A percentile compares a stretch with the other conserved stretches of the same genome.
Conservation (phyloP, 2,329 filamentous ascomycete species). For the Neonectria coccinea region DNA sequence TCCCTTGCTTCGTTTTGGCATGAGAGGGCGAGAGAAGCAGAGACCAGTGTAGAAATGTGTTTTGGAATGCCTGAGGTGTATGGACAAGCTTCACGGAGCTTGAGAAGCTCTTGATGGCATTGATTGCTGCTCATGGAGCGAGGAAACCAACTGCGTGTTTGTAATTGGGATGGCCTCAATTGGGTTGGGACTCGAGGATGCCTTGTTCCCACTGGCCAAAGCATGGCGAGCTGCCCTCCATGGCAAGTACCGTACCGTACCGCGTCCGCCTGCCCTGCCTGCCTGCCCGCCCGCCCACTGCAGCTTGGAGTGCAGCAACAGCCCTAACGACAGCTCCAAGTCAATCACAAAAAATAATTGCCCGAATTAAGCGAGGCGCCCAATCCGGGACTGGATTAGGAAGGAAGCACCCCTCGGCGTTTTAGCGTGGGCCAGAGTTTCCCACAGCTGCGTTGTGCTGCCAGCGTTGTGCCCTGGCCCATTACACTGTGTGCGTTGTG, state of each 20-base stretch:
- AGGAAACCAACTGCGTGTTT: not conserved
- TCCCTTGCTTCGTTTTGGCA: not conserved
- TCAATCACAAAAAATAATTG: conserved; percentile 37
- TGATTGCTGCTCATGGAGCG: not conserved
- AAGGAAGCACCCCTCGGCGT: conserved; percentile 17
- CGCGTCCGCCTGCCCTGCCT: no score
- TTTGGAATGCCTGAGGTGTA: not conserved
- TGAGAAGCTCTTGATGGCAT: not conserved
- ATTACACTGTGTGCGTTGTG: conserved; percentile 21
- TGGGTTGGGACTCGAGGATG: not conserved
- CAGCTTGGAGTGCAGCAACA: conserved; percentile 19
- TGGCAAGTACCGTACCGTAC: no score
- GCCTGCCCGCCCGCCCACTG: conserved; percentile 7
- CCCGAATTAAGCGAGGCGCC: conserved; percentile 31
- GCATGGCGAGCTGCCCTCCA: no score
- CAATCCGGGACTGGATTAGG: conserved; percentile 1
- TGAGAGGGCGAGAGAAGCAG: not conserved
- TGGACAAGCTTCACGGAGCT: not conserved
- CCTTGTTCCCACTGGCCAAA: no score
- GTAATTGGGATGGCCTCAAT: not conserved
- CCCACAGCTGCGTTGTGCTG: conserved; percentile 16
- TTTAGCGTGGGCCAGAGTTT: conserved; percentile 14
- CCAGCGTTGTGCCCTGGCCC: conserved; percentile 27
- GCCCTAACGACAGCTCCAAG: conserved; percentile 38
- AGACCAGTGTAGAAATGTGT: not conserved